These are phyloP conservation scores for Zymoseptoria passerinii DNA, from an alignment of 2,329 filamentous ascomycete species.

Conservation along the genomic window DNA sequence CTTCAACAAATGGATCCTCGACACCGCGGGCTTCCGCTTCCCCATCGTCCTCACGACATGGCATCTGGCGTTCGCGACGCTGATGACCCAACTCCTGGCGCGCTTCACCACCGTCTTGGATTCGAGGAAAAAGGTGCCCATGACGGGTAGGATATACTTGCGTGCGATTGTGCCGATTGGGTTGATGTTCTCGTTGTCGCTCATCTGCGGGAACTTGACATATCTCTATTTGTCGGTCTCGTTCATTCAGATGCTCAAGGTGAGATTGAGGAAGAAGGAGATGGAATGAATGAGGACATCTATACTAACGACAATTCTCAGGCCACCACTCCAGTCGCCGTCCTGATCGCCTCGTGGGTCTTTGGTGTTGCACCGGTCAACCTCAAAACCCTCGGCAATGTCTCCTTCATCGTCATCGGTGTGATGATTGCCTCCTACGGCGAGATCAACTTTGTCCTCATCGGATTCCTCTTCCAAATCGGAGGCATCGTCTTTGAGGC, in stretches of 20 bases:
- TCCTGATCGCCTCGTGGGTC: conserved; percentile 80
- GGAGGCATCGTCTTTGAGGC: conserved; percentile 75
- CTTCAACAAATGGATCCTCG: conserved; percentile 98
- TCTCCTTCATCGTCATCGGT: conserved; percentile 88
- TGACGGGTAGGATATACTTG: conserved; percentile 89
- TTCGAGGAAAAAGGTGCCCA: conserved; percentile 90
- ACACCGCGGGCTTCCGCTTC: conserved; percentile 67
- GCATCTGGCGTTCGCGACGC: conserved; percentile 84
- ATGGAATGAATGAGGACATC: not conserved
- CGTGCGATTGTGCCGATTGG: conserved; percentile 92
- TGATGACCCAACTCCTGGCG: conserved; percentile 90
- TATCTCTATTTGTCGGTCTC: conserved; percentile 93
- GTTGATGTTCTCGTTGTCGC: conserved; percentile 86
- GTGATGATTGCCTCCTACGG: conserved; percentile 90
- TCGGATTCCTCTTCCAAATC: conserved; percentile 71
- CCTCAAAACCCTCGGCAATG: conserved; percentile 80
- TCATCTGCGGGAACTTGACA: conserved; percentile 94
- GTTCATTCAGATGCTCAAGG: conserved; percentile 99
- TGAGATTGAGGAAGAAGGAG: conserved; percentile 26
- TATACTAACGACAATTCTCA: conserved; percentile 29
- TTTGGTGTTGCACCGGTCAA: conserved; percentile 79
- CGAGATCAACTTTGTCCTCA: conserved; percentile 85
- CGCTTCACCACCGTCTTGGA: conserved; percentile 84
- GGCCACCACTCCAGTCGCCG: conserved; percentile 91
- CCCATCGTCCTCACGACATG: conserved; percentile 86